Conservation (phyloP, 129 eudicot species). For the Centaurea solstitialis region DNA sequence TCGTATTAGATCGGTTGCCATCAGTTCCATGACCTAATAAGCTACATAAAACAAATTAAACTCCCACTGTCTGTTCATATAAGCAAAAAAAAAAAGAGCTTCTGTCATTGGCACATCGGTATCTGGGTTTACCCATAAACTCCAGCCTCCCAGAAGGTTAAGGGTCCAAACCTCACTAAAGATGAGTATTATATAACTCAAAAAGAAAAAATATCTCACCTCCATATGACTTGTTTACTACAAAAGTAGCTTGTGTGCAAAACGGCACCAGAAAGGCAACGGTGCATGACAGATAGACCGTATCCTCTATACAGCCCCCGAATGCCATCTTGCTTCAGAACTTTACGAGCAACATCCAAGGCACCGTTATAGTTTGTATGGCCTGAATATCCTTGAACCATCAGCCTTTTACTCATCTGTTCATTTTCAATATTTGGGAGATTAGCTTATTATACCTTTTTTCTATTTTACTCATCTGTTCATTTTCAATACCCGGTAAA, state of each 20-base stretch:
- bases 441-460: constrained; percentile 6
- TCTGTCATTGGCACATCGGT: not conserved
- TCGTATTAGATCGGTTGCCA: constrained; percentile 42
- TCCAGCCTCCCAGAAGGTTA: not conserved
- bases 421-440: not conserved
- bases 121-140: not conserved
- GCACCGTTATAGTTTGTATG: constrained; percentile 92
- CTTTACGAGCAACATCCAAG: constrained; percentile 83
- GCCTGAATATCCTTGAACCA: constrained; percentile 99
- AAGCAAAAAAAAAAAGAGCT: not conserved
- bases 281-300: constrained; percentile 88
- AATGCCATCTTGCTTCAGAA: constrained; percentile 83
- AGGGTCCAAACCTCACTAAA: not conserved
- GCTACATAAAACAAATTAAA: constrained; percentile 30
- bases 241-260: constrained; percentile 99
- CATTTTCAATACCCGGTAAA: no score
- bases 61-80: not conserved
- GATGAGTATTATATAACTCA: no score
- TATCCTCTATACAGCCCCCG: constrained; percentile 95
- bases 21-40: constrained; percentile 59
- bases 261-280: constrained; percentile 94
- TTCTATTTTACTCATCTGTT: not conserved
- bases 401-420: constrained; percentile 92
- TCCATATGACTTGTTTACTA: constrained; percentile 94
- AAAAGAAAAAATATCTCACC: constrained; percentile 33